These are phyloP conservation scores for Fomitiporia mediterranea DNA, from an alignment of 1,284 basidiomycete species.

Conservation along the genomic window DNA sequence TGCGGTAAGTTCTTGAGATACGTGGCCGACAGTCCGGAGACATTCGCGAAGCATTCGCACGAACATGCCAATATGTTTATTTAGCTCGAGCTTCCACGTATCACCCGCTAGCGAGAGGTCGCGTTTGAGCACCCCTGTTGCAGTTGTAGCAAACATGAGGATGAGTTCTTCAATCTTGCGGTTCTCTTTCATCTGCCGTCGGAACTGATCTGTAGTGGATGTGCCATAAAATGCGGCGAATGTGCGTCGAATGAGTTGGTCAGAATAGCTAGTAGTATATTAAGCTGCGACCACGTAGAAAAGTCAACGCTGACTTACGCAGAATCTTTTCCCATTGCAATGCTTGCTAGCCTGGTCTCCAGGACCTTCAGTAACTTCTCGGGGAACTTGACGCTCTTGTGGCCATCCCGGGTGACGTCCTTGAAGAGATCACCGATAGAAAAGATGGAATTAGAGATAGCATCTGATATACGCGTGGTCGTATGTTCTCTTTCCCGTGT, in stretches of 20 bases:
- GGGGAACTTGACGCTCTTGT: conserved; percentile 85
- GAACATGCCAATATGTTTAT: conserved; percentile 86
- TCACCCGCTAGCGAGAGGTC: conserved; percentile 72
- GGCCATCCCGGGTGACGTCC: conserved; percentile 60
- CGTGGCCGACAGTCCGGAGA: conserved; percentile 65
- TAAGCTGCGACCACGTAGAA: not conserved
- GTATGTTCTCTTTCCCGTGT: conserved; percentile 57
- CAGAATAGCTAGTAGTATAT: conserved; percentile 62
- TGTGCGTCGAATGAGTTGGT: conserved; percentile 81
- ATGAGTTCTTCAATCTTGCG: conserved; percentile 97
- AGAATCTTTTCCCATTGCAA: conserved; percentile 87
- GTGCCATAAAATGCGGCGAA: conserved; percentile 90
- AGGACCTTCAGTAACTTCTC: conserved; percentile 88
- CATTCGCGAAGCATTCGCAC: conserved; percentile 82
- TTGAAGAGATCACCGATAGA: conserved; percentile 82
- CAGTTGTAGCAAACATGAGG: conserved; percentile 89
- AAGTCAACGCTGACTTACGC: conserved; percentile 50
- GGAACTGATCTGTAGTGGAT: conserved; percentile 79
- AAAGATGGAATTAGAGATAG: conserved; percentile 67
- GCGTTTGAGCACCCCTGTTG: conserved; percentile 81
- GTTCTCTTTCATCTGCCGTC: conserved; percentile 90
- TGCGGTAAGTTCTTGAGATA: conserved; percentile 76
- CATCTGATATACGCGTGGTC: conserved; percentile 53
- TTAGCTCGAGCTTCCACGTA: conserved; percentile 89
- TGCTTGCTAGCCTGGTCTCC: conserved; percentile 81